Evolutionary conservation across 208 protist genomes (phyloP), one percentile per base, ranked within the genome.

Genomic region (Herpetomonas tarakana): DNA sequence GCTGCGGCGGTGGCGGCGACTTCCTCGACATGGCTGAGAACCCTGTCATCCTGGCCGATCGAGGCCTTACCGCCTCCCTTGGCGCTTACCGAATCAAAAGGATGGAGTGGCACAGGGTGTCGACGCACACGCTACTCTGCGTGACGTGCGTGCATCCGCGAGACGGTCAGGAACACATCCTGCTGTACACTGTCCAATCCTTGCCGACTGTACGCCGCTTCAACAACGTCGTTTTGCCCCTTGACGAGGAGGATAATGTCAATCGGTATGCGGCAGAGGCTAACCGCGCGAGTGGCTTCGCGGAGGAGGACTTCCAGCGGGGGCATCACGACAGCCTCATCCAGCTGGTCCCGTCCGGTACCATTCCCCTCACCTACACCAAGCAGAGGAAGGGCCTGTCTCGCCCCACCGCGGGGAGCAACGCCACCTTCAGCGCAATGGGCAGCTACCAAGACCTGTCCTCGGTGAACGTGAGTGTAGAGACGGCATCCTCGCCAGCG

Each of bases 121-220:
- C 76, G 9, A 59, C 72, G 29, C 79, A 88, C 59, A 91, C 76
- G 26, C 60, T 93, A 35, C 71, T 93, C 1, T 91, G 83, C 56
- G 83, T 93, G 38, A 87, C 78, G 12, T 91, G 83, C 52, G 62
- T 60, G 3, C 71, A 81, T 31, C 71, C 69, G 19, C 27, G 74
- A n/a, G 70, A 78, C 31, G 68, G 65, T 53, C 47, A 53, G 11
- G 41, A 59, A 1, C 78, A 51, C 47, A 45, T 93, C 53, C 65
- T 75, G 59, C 76, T 93, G 22, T 93, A 87, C 65, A 91, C 74
- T 1, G 58, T 91, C 29, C 76, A 91, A 58, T 81, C 71, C 0
- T 57, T 87, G 26, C 67, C 75, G 1, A 53, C 62, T 30, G 55
- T 72, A 25, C 55, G 58, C 30, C 45, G 52, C 44, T 80, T 70